Conservation (phyloP, 192 early-diverging fungal species). For the Rhizophagus sp. region DNA sequence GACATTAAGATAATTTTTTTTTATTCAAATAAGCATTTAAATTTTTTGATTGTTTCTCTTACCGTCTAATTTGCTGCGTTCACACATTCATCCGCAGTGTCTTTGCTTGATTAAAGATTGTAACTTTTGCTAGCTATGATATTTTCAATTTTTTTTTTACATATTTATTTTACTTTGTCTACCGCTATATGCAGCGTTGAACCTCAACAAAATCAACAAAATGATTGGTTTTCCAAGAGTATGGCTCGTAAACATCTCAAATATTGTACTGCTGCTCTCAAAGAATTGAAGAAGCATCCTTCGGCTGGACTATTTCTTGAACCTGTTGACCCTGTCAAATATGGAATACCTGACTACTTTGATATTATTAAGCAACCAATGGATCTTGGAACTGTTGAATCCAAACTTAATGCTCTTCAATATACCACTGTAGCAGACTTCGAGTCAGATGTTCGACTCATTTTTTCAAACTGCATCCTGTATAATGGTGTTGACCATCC, state of each 20-base stretch:
- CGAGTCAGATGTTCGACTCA: conserved; percentile 66
- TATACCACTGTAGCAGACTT: conserved; percentile 71
- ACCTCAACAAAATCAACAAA: neutral
- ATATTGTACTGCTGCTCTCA: conserved; percentile 74
- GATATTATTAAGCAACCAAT: conserved; percentile 75
- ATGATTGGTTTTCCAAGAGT: conserved; percentile 36
- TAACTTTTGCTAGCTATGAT: neutral
- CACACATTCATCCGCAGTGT: neutral
- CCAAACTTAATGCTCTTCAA: conserved; percentile 59
- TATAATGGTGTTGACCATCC: conserved; percentile 79
- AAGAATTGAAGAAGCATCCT: conserved; percentile 74
- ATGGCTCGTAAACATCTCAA: conserved; percentile 85
- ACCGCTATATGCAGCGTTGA: neutral
- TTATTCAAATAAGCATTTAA: neutral
- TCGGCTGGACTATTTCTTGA: conserved; percentile 85
- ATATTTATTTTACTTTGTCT: too few species aligned
- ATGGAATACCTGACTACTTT: conserved; percentile 81
- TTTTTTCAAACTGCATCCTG: conserved; percentile 78
- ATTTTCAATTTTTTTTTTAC: neutral
- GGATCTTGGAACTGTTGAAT: conserved; percentile 77
- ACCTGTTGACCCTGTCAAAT: conserved; percentile 75
- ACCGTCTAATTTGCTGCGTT: neutral
- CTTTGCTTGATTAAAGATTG: neutral
- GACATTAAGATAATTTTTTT: neutral
- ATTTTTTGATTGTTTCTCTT: neutral